Base-by-base conservation (phyloP, 2,329 filamentous ascomycete species). In the Aspergillus intermedius region DNA sequence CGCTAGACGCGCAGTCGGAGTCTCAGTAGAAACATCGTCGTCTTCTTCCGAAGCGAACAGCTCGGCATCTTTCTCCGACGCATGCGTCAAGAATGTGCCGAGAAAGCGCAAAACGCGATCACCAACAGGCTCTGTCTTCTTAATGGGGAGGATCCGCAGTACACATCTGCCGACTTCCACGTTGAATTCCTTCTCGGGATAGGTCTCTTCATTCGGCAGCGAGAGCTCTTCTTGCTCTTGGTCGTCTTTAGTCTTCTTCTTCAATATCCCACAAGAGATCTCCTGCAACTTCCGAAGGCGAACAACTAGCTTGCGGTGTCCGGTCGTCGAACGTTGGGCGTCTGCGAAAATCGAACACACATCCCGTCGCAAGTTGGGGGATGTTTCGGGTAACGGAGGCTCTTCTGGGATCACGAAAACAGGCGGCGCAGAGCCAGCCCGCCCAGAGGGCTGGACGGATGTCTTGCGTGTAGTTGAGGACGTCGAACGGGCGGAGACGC, bases 231-330 rank as follows among this genome's bases (percentile, higher is more conserved):
- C 61, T 79, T 80, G 22, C 71, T 75, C 15, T 75, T 80, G 84
- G 32, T 58, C 55, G 37, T 57, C 61, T 42, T 56, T 69, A 8
- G 59, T 59, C n/a, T 60, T 57, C 21, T 69, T 68, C 34, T 70
- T 67, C 1, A 73, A 71, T 52, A 83, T 79, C 45, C 79, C 81
- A 54, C 77, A 80, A 72, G 89, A 95, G 34, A 84, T 77, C 65
- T 96, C 91, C 62, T 97, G 91, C 40, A 95, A 80, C 70, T 95
- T 96, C 54, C 91, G 83, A 52, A 98, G 74, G 44, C 84, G 90
- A 51, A 96, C 87, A 3, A 87, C 86, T 0, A 95, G 79, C 65
- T 97, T 97, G 51, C 91, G 79, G 66, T 98, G 93, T 2, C 88
- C 88, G 1, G 91, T 89, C 0, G 87, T 94, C 1, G 88, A 94